Evolutionary conservation across 202 grass and related monocot genomes (phyloP).

Genomic region (Eragrostis tef): DNA sequence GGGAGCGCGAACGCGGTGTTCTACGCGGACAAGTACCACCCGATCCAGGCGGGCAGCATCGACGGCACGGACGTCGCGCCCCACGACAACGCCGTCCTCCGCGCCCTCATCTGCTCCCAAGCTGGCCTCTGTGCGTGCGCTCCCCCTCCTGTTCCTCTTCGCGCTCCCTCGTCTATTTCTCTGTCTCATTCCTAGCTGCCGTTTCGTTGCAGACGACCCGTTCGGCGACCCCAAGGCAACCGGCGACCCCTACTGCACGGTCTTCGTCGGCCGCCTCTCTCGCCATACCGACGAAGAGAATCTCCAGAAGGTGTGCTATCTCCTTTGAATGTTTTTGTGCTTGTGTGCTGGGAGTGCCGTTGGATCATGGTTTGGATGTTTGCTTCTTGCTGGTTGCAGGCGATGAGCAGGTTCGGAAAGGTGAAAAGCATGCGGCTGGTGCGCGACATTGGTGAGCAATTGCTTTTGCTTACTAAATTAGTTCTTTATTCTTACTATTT

Average conservation of each 20-base stretch:
- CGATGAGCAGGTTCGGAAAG: constrained; percentile 79
- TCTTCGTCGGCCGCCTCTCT: constrained; percentile 82
- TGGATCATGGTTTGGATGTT: constrained; percentile 11
- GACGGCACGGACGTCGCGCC: constrained; percentile 91
- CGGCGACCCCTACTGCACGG: constrained; percentile 83
- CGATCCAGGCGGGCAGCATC: constrained; percentile 95
- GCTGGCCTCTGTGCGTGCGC: constrained; percentile 71
- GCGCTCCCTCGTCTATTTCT: not conserved
- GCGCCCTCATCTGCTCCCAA: constrained; percentile 77
- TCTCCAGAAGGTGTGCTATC: constrained; percentile 58
- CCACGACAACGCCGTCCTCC: constrained; percentile 85
- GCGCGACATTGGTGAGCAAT: constrained; percentile 70
- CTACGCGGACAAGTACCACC: constrained; percentile 89
- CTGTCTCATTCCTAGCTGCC: not conserved
- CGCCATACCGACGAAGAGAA: constrained; percentile 71
- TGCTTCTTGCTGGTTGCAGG: constrained; percentile 54
- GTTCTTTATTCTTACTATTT: not conserved
- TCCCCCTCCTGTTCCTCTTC: not conserved
- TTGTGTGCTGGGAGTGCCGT: not conserved
- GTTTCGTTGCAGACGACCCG: constrained; percentile 64
- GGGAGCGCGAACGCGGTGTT: constrained; percentile 61
- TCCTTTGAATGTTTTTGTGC: not conserved
- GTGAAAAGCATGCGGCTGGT: constrained; percentile 84
- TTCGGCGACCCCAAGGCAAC: constrained; percentile 81
- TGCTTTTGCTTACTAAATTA: not conserved